Evolutionary conservation across 2,329 filamentous ascomycete species (phyloP).

Genomic region (Nectriaceae sp.): DNA sequence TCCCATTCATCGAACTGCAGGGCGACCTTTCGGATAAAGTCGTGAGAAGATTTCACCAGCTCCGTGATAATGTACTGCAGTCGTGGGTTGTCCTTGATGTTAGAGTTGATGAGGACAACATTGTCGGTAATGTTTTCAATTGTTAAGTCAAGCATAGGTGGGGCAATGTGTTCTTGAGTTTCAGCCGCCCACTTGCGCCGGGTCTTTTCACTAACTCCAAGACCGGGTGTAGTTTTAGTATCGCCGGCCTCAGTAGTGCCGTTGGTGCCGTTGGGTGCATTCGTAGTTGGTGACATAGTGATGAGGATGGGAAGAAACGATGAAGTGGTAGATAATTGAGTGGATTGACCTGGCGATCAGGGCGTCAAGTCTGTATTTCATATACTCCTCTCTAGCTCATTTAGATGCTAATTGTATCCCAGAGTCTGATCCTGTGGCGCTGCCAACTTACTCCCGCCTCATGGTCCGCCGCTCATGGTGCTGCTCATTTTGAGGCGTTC

Average conservation of each 20-base stretch:
- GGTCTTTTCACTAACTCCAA: constrained; percentile 3
- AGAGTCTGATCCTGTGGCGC: no score
- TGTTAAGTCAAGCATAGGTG: neutral
- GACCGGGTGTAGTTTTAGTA: neutral
- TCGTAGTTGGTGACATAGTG: no score
- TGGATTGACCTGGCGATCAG: no score
- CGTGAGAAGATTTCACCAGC: neutral
- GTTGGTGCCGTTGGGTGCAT: no score
- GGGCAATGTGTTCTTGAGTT: constrained; percentile 2
- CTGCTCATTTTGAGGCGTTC: no score
- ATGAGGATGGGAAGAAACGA: no score
- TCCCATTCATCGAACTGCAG: neutral
- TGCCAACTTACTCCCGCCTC: no score
- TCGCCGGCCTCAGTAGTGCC: neutral
- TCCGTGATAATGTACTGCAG: neutral
- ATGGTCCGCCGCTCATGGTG: no score
- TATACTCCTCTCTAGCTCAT: no score
- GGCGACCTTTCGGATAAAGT: neutral
- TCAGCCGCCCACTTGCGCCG: constrained; percentile 4
- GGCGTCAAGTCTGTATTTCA: no score
- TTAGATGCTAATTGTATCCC: no score
- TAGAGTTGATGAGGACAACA: neutral
- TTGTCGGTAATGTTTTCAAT: neutral
- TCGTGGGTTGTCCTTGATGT: neutral
- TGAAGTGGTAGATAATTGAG: no score